phyloP scores from a whole-genome alignment of 2,329 filamentous ascomycete genomes.

The Microascus cirrosus region DNA sequence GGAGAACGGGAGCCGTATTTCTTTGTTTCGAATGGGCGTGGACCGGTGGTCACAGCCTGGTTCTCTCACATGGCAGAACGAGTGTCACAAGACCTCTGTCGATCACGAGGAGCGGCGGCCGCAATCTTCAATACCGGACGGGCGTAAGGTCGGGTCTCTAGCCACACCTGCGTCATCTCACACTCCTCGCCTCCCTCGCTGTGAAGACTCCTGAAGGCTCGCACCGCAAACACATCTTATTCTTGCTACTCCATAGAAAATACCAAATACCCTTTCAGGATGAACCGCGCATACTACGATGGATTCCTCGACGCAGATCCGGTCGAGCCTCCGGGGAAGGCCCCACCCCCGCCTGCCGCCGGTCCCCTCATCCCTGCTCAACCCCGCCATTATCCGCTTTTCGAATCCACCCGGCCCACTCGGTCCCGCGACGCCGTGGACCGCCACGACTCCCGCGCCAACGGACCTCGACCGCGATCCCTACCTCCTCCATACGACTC shows the following conservation, averaged over 20 bases:
- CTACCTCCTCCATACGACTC: slow-evolving; percentile 7
- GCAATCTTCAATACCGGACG: background rate
- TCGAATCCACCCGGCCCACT: slow-evolving; percentile 9
- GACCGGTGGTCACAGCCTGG: too few relatives aligned
- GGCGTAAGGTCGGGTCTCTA: too few relatives aligned
- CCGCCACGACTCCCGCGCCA: slow-evolving; percentile 7
- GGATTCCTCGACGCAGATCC: slow-evolving; percentile 4
- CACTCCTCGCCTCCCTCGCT: background rate
- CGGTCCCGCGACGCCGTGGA: slow-evolving; percentile 15
- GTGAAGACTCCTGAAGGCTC: background rate
- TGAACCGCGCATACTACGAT: slow-evolving; percentile 7
- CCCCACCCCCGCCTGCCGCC: background rate
- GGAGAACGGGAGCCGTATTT: too few relatives aligned
- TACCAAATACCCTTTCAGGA: background rate
- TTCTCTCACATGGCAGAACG: background rate
- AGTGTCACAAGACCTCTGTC: background rate
- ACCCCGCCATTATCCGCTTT: slow-evolving; percentile 3
- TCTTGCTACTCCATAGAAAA: background rate
- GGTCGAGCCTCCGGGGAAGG: slow-evolving; percentile 1
- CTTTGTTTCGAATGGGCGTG: too few relatives aligned
- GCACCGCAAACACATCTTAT: background rate
- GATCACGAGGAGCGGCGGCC: too few relatives aligned
- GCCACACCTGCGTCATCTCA: too few relatives aligned
- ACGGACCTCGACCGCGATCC: slow-evolving; percentile 12
- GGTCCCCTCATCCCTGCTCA: background rate